Evolutionary conservation across 176 grass and related monocot genomes (phyloP).

Genomic region (Saccharum spontaneum): DNA sequence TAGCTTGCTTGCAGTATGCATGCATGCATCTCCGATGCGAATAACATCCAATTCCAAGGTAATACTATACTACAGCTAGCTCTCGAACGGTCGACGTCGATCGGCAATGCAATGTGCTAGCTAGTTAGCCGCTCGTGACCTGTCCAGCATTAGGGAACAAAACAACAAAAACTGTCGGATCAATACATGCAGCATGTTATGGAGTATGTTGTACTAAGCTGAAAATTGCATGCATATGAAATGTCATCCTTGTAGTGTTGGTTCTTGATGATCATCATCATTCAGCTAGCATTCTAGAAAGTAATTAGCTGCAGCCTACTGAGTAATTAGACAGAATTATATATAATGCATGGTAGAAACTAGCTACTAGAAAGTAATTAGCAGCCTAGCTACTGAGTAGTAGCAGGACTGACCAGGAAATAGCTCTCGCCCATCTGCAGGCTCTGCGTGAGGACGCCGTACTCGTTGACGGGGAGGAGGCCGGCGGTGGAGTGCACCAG

Average conservation of each 20-base stretch:
- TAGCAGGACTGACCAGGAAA: constrained; percentile 50
- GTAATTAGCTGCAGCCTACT: no score
- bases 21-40: background rate
- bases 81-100: background rate
- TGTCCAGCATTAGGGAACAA: constrained; percentile 8
- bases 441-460: constrained; percentile 72
- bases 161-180: background rate
- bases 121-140: constrained; percentile 38
- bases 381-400: no score
- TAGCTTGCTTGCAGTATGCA: background rate
- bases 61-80: background rate
- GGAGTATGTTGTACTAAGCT: no score
- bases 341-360: no score
- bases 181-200: background rate
- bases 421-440: constrained; percentile 95
- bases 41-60: background rate
- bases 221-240: no score
- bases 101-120: background rate
- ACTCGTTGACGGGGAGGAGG: constrained; percentile 71
- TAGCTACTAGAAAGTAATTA: no score
- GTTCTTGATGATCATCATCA: no score
- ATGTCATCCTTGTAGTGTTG: no score
- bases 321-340: no score
- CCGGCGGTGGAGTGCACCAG: constrained; percentile 70
- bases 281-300: no score